Percentiles rank a stretch among this genome's conserved stretches.
Conservation (phyloP, 108 stramenopile genomes). For the Chaetoceros muelleri region DNA sequence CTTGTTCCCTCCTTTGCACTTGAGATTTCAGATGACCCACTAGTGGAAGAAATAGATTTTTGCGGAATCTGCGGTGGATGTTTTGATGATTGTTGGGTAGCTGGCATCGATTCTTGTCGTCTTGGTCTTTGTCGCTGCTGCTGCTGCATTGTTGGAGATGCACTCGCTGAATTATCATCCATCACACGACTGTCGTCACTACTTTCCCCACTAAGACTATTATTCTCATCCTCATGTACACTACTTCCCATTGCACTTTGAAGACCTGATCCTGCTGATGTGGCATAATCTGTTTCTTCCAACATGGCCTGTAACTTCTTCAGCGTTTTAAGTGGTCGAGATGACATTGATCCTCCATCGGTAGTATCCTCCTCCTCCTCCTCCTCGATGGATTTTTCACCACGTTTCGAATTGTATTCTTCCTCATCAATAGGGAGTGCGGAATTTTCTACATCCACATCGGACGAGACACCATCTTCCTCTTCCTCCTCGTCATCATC, state of each 20-base stretch:
- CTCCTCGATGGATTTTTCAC: neutral
- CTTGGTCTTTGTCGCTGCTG: neutral
- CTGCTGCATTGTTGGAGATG: neutral
- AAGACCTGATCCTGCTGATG: constrained; percentile 14
- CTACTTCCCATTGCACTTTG: neutral
- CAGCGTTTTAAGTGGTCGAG: constrained; percentile 61
- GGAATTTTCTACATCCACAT: neutral
- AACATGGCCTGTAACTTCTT: constrained; percentile 74
- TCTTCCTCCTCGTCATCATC: constrained; percentile 2
- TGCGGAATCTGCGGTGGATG: too few relatives aligned
- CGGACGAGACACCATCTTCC: neutral
- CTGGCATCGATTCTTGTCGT: neutral
- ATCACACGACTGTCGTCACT: too few relatives aligned
- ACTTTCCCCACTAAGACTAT: neutral
- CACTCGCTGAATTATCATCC: too few relatives aligned
- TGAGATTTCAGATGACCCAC: too few relatives aligned
- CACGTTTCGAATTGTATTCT: neutral
- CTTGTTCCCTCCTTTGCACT: neutral
- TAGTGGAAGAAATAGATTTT: too few relatives aligned
- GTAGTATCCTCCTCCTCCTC: neutral
- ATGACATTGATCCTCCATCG: constrained; percentile 8
- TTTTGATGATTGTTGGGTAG: neutral
- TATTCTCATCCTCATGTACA: constrained; percentile 1
- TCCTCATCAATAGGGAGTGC: constrained; percentile 1
- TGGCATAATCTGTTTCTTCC: constrained; percentile 79